phyloP scores from a whole-genome alignment of 2,329 filamentous ascomycete species.

The Nemania sp. region DNA sequence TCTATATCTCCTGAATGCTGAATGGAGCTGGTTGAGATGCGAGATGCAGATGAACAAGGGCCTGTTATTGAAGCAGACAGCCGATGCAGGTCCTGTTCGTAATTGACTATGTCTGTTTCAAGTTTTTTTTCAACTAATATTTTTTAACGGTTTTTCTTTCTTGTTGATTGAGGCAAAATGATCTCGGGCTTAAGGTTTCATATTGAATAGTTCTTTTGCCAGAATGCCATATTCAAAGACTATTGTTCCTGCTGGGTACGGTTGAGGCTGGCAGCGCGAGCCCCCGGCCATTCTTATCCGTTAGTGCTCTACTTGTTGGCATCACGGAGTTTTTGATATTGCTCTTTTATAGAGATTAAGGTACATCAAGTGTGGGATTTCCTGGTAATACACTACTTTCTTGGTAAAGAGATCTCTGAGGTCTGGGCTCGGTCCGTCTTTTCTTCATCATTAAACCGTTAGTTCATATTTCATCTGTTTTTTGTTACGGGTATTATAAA shows the following conservation, averaged over 20 bases:
- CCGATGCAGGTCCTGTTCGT: slow-evolving; percentile 31
- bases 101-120: slow-evolving; percentile 35
- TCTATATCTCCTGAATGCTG: slow-evolving; percentile 8
- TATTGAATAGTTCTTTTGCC: slow-evolving; percentile 36
- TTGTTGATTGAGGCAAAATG: slow-evolving; percentile 39
- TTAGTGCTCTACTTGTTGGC: slow-evolving; percentile 23
- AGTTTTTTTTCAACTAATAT: slow-evolving; percentile 19
- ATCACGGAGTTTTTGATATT: slow-evolving; percentile 27
- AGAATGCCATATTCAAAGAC: slow-evolving; percentile 34
- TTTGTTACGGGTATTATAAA: neutral
- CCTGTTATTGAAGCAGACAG: slow-evolving; percentile 28
- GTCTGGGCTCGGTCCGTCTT: slow-evolving; percentile 8
- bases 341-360: slow-evolving; percentile 30
- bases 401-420: slow-evolving; percentile 4
- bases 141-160: slow-evolving; percentile 12
- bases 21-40: slow-evolving; percentile 13
- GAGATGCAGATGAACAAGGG: slow-evolving; percentile 30
- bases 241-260: slow-evolving; percentile 15
- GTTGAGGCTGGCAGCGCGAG: slow-evolving; percentile 24
- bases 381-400: slow-evolving; percentile 9
- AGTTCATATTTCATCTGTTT: slow-evolving; percentile 15
- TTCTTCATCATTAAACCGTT: slow-evolving; percentile 12
- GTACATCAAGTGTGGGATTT: slow-evolving; percentile 19
- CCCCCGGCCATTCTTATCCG: slow-evolving; percentile 18
- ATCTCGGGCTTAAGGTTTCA: slow-evolving; percentile 36